These are phyloP conservation scores for Hibiscus tridactylites DNA, from an alignment of 345 rosid species.

Conservation along the genomic window DNA sequence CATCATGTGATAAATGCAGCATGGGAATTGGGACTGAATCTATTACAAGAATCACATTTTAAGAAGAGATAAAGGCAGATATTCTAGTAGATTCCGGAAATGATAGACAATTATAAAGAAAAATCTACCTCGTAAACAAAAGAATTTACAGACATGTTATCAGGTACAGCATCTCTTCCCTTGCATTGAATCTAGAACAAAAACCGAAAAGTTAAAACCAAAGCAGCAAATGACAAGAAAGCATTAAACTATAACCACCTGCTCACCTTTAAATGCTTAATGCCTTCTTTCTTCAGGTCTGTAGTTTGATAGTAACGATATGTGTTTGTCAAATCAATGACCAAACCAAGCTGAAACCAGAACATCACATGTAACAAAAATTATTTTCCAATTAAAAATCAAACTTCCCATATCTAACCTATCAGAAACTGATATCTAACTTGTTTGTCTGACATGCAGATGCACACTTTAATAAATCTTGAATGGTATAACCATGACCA, in stretches of 20 bases:
- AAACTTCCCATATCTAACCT: background rate
- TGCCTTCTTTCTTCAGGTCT: conserved; percentile 80
- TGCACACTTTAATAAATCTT: background rate
- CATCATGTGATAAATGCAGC: background rate
- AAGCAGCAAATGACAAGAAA: background rate
- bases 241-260: background rate
- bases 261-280: conserved; percentile 86
- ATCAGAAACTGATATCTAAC: background rate
- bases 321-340: conserved; percentile 97
- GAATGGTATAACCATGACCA: background rate
- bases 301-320: conserved; percentile 63
- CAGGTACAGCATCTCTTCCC: conserved; percentile 93
- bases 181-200: conserved; percentile 70
- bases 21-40: background rate
- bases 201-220: conserved; percentile 15
- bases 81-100: background rate
- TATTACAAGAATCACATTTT: background rate
- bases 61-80: background rate
- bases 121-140: conserved; percentile 76
- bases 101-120: background rate
- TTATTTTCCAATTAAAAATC: background rate
- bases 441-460: background rate
- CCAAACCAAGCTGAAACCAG: conserved; percentile 75
- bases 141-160: conserved; percentile 70
- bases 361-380: conserved; percentile 5